Conservation (phyloP, 805 yeast genomes). For the Suhomyces sp. region DNA sequence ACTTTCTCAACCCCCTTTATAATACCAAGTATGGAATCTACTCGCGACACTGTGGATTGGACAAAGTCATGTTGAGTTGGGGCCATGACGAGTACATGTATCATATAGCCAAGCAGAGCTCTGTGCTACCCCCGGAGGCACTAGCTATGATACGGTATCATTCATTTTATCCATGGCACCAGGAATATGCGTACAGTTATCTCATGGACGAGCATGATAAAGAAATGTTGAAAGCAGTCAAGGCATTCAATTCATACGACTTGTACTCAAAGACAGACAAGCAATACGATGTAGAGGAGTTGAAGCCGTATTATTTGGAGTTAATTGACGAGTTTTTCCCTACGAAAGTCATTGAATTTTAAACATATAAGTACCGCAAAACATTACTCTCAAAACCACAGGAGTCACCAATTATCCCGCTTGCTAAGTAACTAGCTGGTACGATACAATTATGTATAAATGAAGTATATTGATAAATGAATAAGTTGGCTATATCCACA, state of each 20-base stretch:
- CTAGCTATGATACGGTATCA: conserved; percentile 74
- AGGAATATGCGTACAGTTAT: conserved; percentile 62
- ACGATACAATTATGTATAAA: too few relatives aligned
- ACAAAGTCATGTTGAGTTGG: conserved; percentile 71
- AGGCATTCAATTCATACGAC: conserved; percentile 67
- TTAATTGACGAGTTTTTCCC: conserved; percentile 70
- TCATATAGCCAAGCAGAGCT: conserved; percentile 63
- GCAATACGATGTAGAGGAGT: conserved; percentile 44
- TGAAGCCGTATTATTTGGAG: conserved; percentile 58
- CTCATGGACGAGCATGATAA: conserved; percentile 63
- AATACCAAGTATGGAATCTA: conserved; percentile 66
- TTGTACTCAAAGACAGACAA: conserved; percentile 60
- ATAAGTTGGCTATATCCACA: too few relatives aligned
- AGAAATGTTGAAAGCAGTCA: conserved; percentile 59
- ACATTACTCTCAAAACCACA: too few relatives aligned
- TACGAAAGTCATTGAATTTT: conserved; percentile 52
- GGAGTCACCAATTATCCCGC: too few relatives aligned
- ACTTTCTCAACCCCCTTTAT: conserved; percentile 59
- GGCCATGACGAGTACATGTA: conserved; percentile 81
- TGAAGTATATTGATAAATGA: too few relatives aligned
- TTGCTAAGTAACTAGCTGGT: too few relatives aligned
- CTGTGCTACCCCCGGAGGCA: conserved; percentile 61
- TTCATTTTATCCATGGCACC: conserved; percentile 75
- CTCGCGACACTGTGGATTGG: conserved; percentile 61
- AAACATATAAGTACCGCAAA: too few relatives aligned